These are phyloP conservation scores for Sistotremastrum niveocremeum DNA, from an alignment of 768 basidiomycete genomes.

Conservation along the genomic window DNA sequence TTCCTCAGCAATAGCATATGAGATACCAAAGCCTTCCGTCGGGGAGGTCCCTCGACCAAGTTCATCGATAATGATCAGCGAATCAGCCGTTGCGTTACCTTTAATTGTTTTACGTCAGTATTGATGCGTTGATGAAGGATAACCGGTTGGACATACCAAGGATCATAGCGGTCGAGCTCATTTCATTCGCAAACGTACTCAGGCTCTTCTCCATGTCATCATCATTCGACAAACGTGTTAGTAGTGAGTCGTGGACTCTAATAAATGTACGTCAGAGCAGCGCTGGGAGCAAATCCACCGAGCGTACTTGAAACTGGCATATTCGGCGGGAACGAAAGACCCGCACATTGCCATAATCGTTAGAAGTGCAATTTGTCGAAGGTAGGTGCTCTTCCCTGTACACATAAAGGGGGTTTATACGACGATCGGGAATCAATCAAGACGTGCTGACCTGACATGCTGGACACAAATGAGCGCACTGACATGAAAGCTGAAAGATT, in stretches of 20 bases:
- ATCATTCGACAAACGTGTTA: conserved; percentile 86
- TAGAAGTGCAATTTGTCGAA: conserved; percentile 76
- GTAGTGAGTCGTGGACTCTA: conserved; percentile 70
- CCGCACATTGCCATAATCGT: conserved; percentile 81
- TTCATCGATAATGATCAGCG: conserved; percentile 84
- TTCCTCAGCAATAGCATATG: conserved; percentile 72
- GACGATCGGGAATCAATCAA: neutral
- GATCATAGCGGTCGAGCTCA: conserved; percentile 87
- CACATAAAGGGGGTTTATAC: neutral
- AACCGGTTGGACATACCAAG: conserved; percentile 33
- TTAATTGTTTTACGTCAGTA: conserved; percentile 2
- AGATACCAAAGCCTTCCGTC: conserved; percentile 66
- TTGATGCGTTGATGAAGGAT: neutral
- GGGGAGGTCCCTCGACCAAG: conserved; percentile 87
- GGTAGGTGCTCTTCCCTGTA: conserved; percentile 82
- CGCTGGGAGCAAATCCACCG: neutral
- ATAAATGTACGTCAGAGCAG: neutral
- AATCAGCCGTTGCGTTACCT: conserved; percentile 58
- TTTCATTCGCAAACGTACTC: conserved; percentile 93
- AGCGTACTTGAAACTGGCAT: conserved; percentile 69
- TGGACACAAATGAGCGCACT: conserved; percentile 11
- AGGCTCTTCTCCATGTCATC: conserved; percentile 82
- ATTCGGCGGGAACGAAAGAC: conserved; percentile 87
- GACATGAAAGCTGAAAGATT: conserved; percentile 1
- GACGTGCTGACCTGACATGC: conserved; percentile 41